Base-by-base conservation (phyloP, 2,329 filamentous ascomycete species). In the Trichoderma sp. region DNA sequence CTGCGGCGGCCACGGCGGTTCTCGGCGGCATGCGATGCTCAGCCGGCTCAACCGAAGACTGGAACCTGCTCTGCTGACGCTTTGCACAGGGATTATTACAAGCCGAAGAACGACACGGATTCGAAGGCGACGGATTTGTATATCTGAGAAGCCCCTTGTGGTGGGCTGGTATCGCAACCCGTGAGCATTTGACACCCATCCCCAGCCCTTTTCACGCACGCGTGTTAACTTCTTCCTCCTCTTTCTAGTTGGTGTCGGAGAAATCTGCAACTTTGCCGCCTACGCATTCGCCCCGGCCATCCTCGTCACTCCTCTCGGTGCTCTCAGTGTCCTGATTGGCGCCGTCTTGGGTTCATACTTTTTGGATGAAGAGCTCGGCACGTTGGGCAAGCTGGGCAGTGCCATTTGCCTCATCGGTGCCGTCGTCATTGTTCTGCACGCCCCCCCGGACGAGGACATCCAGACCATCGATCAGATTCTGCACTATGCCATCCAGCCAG, bases 201-300 rank as follows among this genome's bases (percentile, higher is more conserved):
- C n/a, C 30, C 2, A 9, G 8, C 7, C 15, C 30, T 60, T 8
- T 15, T 18, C n/a, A 4, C 58, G 21, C 24, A 39, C n/a, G 14
- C 26, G 18, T 57, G 32, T 75, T 81, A 74, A 79, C 73, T 6
- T 66, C 11, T 73, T 68, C 21, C n/a, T 58, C 24, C 24, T n/a
- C 70, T 63, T 69, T 39, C 70, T 78, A 97, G 94, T 99, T 89
- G 92, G 94, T 73, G 84, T 97, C 58, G 96, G 96, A 79, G 96
- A 99, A 84, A 86, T 98, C 72, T 97, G 94, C 84, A 99, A 99
- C 83, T 99, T 99, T 81, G 95, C 95, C 65, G 96, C 96, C 74
- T 99, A 99, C 81, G 96, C 96, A 8, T 99, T 98, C 83, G 96
- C 96, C 75, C 96, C 96, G 53, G 97, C 96, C n/a, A 99, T 99